Evolutionary conservation across 2,329 filamentous ascomycete genomes (phyloP).

Genomic region (Periglandula ipomoeae): DNA sequence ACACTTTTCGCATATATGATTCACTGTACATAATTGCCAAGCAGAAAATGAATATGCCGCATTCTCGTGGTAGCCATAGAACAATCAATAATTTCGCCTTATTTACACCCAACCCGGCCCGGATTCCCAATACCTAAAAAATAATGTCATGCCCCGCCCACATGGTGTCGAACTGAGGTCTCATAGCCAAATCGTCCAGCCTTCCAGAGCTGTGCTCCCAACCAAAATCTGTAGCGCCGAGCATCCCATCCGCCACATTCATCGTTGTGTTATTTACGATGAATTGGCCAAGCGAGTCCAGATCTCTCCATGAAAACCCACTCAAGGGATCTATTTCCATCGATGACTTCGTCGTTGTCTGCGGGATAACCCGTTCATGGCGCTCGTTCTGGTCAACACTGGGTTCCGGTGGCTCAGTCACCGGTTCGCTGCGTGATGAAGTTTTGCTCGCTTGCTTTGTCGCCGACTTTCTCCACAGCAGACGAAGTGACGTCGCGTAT

Average conservation of each 20-base stretch:
- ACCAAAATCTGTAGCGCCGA: slow-evolving; percentile 17
- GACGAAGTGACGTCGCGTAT: slow-evolving; percentile 50
- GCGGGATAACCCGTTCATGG: background rate
- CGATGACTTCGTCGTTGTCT: slow-evolving; percentile 3
- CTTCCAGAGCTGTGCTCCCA: slow-evolving; percentile 16
- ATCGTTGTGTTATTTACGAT: slow-evolving; percentile 19
- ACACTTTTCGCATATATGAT: too few species aligned
- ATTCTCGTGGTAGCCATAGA: too few species aligned
- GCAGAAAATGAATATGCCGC: too few species aligned
- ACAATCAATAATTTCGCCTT: too few species aligned
- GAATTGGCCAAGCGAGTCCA: slow-evolving; percentile 51
- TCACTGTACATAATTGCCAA: too few species aligned
- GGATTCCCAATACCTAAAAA: slow-evolving; percentile 7
- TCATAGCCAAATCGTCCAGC: slow-evolving; percentile 12
- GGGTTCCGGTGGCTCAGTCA: slow-evolving; percentile 16
- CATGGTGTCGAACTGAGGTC: slow-evolving; percentile 12
- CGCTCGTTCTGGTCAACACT: slow-evolving; percentile 14
- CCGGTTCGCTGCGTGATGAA: slow-evolving; percentile 3
- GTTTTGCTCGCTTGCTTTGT: slow-evolving; percentile 9
- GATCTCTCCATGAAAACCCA: slow-evolving; percentile 53
- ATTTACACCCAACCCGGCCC: background rate
- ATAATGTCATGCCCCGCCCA: slow-evolving; percentile 16
- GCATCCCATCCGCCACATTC: slow-evolving; percentile 15
- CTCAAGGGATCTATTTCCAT: slow-evolving; percentile 36
- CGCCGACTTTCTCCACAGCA: slow-evolving; percentile 44